Evolutionary conservation across 768 basidiomycete species (phyloP), one percentile per base, ranked within the genome.

Genomic region (Dioszegia crocea): DNA sequence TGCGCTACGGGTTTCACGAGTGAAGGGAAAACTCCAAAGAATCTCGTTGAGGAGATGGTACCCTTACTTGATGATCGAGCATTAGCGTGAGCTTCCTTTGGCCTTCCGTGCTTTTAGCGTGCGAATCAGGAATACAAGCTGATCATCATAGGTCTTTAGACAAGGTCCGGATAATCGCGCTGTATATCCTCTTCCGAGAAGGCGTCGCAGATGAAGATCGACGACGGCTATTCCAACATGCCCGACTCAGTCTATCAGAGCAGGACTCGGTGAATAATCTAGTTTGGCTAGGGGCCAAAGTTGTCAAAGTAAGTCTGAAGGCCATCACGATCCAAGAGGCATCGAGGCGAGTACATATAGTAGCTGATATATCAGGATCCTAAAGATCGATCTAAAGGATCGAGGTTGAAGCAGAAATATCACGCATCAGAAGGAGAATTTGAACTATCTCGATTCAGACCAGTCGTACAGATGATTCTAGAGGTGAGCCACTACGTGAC

Each of bases 121-220:
- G 6, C 33, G 33, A 33, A 43, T 2, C 19, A 9, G 12, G 57
- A 12, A n/a, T n/a, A n/a, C n/a, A n/a, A 14, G 12, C 71, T 96
- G 91, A 51, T 89, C 89, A 68, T 77, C 49, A 38, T 19, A 53
- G 51, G 27, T 53, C 51, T 3, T 17, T 40, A 23, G 92, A 91
- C 78, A 99, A 99, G 82, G 91, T 97, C 40, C 88, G 96, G 41
- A 88, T 99, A 66, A 88, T 99, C 59, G 90, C 94, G 17, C 81
- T 98, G 27, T 99, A 98, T 74, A 89, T 98, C 66, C 86, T 94
- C 75, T 83, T 86, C 76, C 86, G 93, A 27, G 96, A 98, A 68
- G 96, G 96, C 38, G 94, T 98, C 19, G 92, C 96, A n/a, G 93
- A 97, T 52, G 96, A 98, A 73, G 96, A 99, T 77, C 86, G 90